Evolutionary conservation across 2,329 filamentous ascomycete species (phyloP), one percentile per base, ranked within the genome.

Genomic region (Fusarium tupiense): DNA sequence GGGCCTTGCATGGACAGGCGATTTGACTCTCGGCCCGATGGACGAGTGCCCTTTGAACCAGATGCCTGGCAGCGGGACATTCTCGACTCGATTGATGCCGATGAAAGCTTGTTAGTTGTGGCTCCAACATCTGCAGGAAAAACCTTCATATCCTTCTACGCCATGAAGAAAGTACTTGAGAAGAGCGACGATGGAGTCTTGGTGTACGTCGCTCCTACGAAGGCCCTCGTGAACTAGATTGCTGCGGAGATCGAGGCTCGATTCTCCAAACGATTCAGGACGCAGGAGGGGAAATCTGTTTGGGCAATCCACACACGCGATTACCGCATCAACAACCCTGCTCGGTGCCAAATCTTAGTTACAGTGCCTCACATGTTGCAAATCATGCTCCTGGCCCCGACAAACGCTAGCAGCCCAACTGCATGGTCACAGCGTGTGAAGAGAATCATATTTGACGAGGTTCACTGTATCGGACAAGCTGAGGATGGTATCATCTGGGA

Each of bases 71-170:
- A 96, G 81, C 85, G 91, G 63, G 85, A 89, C 38, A 93, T 95
- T 0, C 85, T 96, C 2, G 92, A 95, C 71, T 88, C 90, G 43
- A 91, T 96, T 41, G 93, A 96, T 79, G 86, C 86, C 0, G 86
- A 92, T 57, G 89, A 91, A 72, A 94, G 92, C 74, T 83, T 94
- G 2, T 91, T 95, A 66, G 92, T 94, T 2, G 90, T 95, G 14
- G 93, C 93, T 0, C 93, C 93, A 1, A 96, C 93, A 0, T 93
- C 91, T 33, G 91, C 93, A 2, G 93, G 93, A 72, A 96, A 96
- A 80, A 96, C 93, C 0, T 96, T 95, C 80, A 95, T 96, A 65
- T 93, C 90, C 1, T 96, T 96, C 81, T 95, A 96, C 76, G 93
- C 93, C 4, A 96, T 95, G 91, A 92, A 93, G 77, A 91, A 93